These are phyloP conservation scores for Knoxdaviesia proteae DNA, from an alignment of 2,329 filamentous ascomycete genomes.

Conservation along the genomic window DNA sequence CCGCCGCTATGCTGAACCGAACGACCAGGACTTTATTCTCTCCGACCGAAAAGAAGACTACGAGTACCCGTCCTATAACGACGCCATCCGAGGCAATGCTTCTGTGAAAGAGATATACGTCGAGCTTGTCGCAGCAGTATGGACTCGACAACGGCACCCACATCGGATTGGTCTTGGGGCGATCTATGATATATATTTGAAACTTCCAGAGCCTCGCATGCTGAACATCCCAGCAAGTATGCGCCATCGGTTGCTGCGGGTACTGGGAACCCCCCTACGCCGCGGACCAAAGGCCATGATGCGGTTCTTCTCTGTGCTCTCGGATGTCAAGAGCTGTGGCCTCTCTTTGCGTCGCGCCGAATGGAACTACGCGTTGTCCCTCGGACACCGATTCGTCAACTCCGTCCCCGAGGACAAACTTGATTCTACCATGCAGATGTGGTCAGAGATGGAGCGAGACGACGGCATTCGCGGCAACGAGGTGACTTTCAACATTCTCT, in stretches of 20 bases:
- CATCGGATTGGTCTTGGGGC: slow-evolving; percentile 17
- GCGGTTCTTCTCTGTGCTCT: slow-evolving; percentile 63
- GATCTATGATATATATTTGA: slow-evolving; percentile 27
- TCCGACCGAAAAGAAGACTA: slow-evolving; percentile 29
- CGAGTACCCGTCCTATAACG: slow-evolving; percentile 21
- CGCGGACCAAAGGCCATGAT: slow-evolving; percentile 44
- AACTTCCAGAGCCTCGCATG: slow-evolving; percentile 31
- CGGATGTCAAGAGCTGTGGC: slow-evolving; percentile 59
- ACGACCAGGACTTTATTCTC: slow-evolving; percentile 25
- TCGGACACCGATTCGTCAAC: slow-evolving; percentile 53
- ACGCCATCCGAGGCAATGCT: slow-evolving; percentile 15
- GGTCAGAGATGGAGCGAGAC: slow-evolving; percentile 73
- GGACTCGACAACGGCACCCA: slow-evolving; percentile 19
- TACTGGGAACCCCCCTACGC: slow-evolving; percentile 42
- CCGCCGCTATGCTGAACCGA: slow-evolving; percentile 28
- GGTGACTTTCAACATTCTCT: slow-evolving; percentile 86
- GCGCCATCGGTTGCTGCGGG: slow-evolving; percentile 43
- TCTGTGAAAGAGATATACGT: slow-evolving; percentile 15
- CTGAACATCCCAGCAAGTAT: slow-evolving; percentile 25
- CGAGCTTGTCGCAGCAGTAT: slow-evolving; percentile 20
- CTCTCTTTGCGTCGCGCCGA: slow-evolving; percentile 46
- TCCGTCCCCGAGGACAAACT: slow-evolving; percentile 33
- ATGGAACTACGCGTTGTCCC: slow-evolving; percentile 71
- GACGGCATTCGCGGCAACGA: slow-evolving; percentile 43
- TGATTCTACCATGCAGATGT: slow-evolving; percentile 46